phyloP scores from a whole-genome alignment of 805 yeast genomes.

The Candida cerambycidarum region DNA sequence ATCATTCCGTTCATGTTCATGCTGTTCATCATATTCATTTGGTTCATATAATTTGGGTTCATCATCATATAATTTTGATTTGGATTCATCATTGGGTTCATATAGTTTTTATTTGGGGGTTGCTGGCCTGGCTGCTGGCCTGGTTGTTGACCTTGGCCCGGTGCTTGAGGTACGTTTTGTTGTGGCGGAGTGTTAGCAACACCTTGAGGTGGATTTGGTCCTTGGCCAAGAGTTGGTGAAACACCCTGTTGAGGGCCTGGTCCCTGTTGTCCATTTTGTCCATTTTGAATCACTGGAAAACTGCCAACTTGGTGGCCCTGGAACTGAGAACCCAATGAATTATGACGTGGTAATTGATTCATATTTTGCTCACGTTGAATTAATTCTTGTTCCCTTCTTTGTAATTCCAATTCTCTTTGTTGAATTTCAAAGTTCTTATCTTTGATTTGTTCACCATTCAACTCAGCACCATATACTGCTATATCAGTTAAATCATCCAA shows the following conservation, averaged over 20 bases:
- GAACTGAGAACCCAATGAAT: slow-evolving; percentile 7
- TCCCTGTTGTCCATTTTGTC: neutral
- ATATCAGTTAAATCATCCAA: slow-evolving; percentile 38
- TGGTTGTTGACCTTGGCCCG: no score
- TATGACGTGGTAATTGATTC: slow-evolving; percentile 3
- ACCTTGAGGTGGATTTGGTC: no score
- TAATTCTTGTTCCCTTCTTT: slow-evolving; percentile 27
- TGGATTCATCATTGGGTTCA: neutral
- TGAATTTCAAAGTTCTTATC: slow-evolving; percentile 10
- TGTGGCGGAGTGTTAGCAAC: neutral
- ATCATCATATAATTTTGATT: slow-evolving; percentile 6
- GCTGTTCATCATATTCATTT: slow-evolving; percentile 4
- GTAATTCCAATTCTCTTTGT: slow-evolving; percentile 26
- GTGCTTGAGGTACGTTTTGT: neutral
- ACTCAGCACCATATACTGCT: slow-evolving; percentile 36
- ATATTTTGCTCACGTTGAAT: slow-evolving; percentile 15
- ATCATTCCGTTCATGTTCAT: slow-evolving; percentile 12
- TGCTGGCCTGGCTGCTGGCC: no score
- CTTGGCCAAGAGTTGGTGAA: no score
- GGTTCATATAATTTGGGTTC: slow-evolving; percentile 4
- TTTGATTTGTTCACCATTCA: slow-evolving; percentile 28
- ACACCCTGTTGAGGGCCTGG: no score
- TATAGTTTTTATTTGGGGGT: neutral
- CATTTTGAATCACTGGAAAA: slow-evolving; percentile 9
- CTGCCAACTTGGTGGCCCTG: slow-evolving; percentile 10